Base-by-base conservation (phyloP, 2,329 filamentous ascomycete genomes). In the Stemphylium beticola region DNA sequence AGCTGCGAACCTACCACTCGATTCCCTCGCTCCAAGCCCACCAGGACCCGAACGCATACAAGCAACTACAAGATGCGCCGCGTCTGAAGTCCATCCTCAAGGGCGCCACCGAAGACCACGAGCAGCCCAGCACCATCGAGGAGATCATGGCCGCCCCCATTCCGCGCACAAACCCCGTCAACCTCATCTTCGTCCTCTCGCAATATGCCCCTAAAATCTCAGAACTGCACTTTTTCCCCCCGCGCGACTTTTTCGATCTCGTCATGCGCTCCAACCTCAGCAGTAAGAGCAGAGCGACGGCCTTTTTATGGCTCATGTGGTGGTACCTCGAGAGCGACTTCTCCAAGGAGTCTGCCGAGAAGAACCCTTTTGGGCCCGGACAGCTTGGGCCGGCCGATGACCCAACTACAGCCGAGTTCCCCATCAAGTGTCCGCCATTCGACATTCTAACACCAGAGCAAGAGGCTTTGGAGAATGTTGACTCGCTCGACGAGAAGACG, bases 251-350 rank as follows among this genome's bases (percentile, higher is more conserved):
- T 74, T 96, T 97, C 74, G 95, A 99, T 68, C 84, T 99, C 14
- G 89, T 99, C 66, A 98, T 98, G 93, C 88, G 91, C 70, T 88
- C 88, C 1, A 89, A 90, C 20, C 84, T 92, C 57, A 91, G 88
- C 53, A 98, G 93, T 75, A 79, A 82, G 63, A 96, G 91, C 58
- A 86, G 95, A 59, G 93, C 95, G 1, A 87, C 81, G 39, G 93
- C 93, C 0, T 99, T 99, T 66, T 79, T 99, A 17, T 99, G 95
- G 95, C 81, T 99, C 60, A 96, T 99, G 87, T 99, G 95, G 95
- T 97, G 95, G 81, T 98, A 99, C 71, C 83, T 99, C 15, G 95
- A 99, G 74, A 96, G 93, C 24, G 92, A 97, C 73, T 98, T 97
- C 65, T 91, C 91, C 0, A 87, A 89, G 65, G 91, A 96, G 67